phyloP scores from a whole-genome alignment of 352 stramenopile genomes.

The Phytophthora tubulina region DNA sequence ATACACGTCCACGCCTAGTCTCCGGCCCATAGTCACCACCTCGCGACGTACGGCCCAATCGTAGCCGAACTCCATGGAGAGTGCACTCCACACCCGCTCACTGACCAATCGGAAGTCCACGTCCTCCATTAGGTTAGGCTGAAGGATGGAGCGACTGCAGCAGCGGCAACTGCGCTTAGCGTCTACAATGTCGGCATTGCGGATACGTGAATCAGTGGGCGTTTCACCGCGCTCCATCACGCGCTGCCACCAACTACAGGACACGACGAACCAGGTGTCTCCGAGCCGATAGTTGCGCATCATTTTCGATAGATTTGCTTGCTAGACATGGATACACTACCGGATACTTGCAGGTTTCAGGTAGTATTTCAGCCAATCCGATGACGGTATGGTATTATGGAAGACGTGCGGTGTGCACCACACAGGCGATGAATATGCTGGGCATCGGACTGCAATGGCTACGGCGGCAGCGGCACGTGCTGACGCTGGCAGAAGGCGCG shows the following conservation, averaged over 20 bases:
- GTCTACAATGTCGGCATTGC: constrained; percentile 68
- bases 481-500: constrained; percentile 22
- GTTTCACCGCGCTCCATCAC: constrained; percentile 38
- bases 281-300: constrained; percentile 45
- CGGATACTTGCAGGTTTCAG: background rate
- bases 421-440: constrained; percentile 25
- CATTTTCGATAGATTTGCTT: constrained; percentile 22
- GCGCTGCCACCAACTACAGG: constrained; percentile 58
- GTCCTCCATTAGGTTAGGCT: constrained; percentile 57
- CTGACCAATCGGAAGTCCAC: constrained; percentile 73
- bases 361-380: constrained; percentile 4
- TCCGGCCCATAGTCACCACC: constrained; percentile 49
- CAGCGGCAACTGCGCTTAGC: constrained; percentile 46
- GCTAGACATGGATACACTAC: constrained; percentile 19
- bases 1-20: constrained; percentile 69
- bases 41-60: constrained; percentile 73
- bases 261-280: constrained; percentile 71
- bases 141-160: constrained; percentile 59
- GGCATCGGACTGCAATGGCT: constrained; percentile 34
- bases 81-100: constrained; percentile 68
- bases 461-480: constrained; percentile 26
- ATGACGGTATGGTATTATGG: background rate
- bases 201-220: constrained; percentile 22
- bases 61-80: constrained; percentile 66
- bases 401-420: constrained; percentile 6